Evolutionary conservation across 192 early-diverging fungal genomes (phyloP), one percentile per base, ranked within the genome.

Genomic region (Gonapodya prolifera): DNA sequence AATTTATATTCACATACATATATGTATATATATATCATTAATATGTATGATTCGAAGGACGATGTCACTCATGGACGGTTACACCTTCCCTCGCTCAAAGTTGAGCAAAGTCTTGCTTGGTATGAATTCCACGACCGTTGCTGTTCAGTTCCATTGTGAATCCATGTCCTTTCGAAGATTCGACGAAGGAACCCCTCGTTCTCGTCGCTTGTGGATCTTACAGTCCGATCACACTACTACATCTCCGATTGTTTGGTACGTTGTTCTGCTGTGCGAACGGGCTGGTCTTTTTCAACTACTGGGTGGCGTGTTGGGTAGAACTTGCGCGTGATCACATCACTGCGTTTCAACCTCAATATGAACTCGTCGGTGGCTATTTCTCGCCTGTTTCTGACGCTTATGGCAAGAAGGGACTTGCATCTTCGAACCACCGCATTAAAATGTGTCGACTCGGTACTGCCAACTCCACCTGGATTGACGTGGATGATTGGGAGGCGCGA

Each of bases 231-330:
- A 99, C 98, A 1, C 95, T 98, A 82, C 87, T 98, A 30, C 98
- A 99, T 77, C 85, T 99, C 75, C 92, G 98, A 77, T 97, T 99
- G 92, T 99, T 99, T 89, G 97, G 96, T 98, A 90, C 80, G 84
- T 18, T 29, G 8, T 29, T n/a, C n/a, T n/a, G n/a, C n/a, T n/a
- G n/a, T n/a, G n/a, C n/a, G n/a, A n/a, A n/a, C n/a, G n/a, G n/a
- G n/a, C n/a, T n/a, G n/a, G n/a, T n/a, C n/a, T n/a, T n/a, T n/a
- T n/a, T n/a, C n/a, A n/a, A n/a, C 45, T 69, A 8, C n/a, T n/a
- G n/a, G 13, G 45, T 69, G 13, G 45, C n/a, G n/a, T 30, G 70
- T 34, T 1, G 36, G 45, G 33, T 78, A 94, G 92, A 99, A 81
- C 98, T 99, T 94, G 96, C 95, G 0, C 86, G 87, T n/a, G 98